phyloP scores from a whole-genome alignment of 2,329 filamentous ascomycete species.

The Alternaria sp. region DNA sequence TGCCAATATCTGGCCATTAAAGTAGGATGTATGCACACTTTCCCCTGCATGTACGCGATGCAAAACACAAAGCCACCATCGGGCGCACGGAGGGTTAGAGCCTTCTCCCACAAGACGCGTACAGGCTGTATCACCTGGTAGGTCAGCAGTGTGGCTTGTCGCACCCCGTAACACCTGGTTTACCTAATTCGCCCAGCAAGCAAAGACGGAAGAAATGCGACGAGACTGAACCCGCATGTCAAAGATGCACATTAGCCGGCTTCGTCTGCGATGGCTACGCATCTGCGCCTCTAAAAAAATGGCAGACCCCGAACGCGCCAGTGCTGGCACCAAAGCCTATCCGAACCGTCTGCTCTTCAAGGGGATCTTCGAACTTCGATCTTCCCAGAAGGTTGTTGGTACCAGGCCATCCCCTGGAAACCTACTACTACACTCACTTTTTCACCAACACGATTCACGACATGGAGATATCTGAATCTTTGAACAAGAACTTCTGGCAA shows the following conservation, averaged over 20 bases:
- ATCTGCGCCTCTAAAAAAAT: background rate
- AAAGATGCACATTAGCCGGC: background rate
- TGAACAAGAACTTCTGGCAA: background rate
- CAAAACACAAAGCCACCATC: background rate
- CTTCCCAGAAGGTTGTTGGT: background rate
- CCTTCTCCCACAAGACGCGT: background rate
- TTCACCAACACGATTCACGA: background rate
- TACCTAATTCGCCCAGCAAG: background rate
- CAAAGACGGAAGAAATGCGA: background rate
- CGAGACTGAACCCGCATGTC: background rate
- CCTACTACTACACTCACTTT: background rate
- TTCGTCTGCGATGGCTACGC: background rate
- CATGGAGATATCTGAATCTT: background rate
- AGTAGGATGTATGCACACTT: background rate
- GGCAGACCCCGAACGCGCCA: background rate
- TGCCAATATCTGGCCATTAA: background rate
- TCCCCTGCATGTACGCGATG: background rate
- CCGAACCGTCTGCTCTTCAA: background rate
- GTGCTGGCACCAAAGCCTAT: background rate
- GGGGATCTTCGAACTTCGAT: background rate
- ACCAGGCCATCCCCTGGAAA: background rate
- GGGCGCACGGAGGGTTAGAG: background rate
- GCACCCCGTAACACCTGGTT: background rate
- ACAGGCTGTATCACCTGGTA: background rate
- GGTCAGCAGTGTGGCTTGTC: background rate